phyloP scores from a whole-genome alignment of 2,329 filamentous ascomycete species.

The Aspergillus ochraceus region DNA sequence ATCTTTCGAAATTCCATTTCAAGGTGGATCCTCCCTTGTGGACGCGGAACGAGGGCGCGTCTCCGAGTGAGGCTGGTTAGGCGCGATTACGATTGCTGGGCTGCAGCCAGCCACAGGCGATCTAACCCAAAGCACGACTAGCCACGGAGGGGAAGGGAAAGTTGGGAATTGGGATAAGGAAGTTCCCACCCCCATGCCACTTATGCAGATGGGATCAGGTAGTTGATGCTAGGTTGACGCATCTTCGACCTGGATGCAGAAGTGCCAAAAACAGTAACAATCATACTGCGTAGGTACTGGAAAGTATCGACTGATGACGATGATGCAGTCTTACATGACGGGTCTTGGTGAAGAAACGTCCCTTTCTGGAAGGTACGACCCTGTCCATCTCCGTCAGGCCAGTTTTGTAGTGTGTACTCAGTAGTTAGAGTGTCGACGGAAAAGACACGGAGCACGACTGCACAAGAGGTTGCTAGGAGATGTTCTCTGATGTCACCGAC shows the following conservation, averaged over 20 bases:
- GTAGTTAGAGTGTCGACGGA: background rate
- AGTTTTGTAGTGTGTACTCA: no score
- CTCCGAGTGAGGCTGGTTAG: conserved; percentile 27
- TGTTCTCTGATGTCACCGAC: background rate
- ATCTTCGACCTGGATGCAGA: conserved; percentile 12
- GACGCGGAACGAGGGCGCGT: conserved; percentile 25
- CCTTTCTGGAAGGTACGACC: background rate
- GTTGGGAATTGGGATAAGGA: background rate
- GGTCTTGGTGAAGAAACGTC: background rate
- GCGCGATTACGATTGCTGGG: conserved; percentile 16
- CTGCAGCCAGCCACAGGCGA: conserved; percentile 21
- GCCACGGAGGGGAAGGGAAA: background rate
- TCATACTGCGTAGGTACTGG: no score
- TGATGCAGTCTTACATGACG: conserved; percentile 14
- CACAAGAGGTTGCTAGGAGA: background rate
- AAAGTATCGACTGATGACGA: no score
- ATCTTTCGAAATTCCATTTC: background rate
- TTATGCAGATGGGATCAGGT: conserved; percentile 16
- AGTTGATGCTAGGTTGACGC: conserved; percentile 11
- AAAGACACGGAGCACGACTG: background rate
- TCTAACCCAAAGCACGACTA: background rate
- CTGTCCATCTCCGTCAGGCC: background rate
- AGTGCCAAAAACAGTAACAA: conserved; percentile 19
- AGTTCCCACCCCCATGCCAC: conserved; percentile 13
- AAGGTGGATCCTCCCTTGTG: conserved; percentile 6